Base-by-base conservation (phyloP, 345 rosid species). In the Punica granatum region DNA sequence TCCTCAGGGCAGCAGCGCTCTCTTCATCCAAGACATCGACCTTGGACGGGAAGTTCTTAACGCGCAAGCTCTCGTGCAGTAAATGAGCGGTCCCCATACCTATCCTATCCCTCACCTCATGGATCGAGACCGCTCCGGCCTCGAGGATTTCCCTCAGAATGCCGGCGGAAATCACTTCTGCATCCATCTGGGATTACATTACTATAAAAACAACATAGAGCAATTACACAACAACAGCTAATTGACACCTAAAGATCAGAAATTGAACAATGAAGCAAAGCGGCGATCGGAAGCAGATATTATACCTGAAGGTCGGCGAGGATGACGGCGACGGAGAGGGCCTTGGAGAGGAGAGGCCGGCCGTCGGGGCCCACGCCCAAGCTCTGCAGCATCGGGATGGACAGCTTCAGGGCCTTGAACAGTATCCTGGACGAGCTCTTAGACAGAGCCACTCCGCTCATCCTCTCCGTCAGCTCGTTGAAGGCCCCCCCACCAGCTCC, bases 111-210 rank as follows among this genome's bases (percentile, higher is more conserved):
- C 91, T 75, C 51, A 89, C 85, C 76, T 86, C 83, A 3, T 76
- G 64, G 31, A 90, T 76, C 19, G 94, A 80, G 62, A 89, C 76
- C 0, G 80, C 90, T 48, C 90, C 85, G 0, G 84, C 85, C 64
- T 87, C 92, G 9, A 93, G 72, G 25, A 78, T 84, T 56, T 87
- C 92, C 43, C 83, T 78, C 76, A 93, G 63, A 65, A 93, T 72
- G 42, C 96, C 86, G 36, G 97, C 96, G 14, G 98, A 93, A 67
- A 93, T 89, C n/a, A 90, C 97, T 81, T 93, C 97, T 14, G 92
- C 96, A 75, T 90, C 97, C 98, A 93, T 90, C 96, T 93, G 78
- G 71, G 71, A 58, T 64, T 61, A 74, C 60, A 62, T 36, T 43
- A 66, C 60, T 66, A 33, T 34, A 49, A 31, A 0, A 65, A 37